A percentile compares a stretch with the other conserved stretches of the same genome.
Conservation (phyloP, 1,139 yeast genomes). For the Yamadazyma trypodendri region DNA sequence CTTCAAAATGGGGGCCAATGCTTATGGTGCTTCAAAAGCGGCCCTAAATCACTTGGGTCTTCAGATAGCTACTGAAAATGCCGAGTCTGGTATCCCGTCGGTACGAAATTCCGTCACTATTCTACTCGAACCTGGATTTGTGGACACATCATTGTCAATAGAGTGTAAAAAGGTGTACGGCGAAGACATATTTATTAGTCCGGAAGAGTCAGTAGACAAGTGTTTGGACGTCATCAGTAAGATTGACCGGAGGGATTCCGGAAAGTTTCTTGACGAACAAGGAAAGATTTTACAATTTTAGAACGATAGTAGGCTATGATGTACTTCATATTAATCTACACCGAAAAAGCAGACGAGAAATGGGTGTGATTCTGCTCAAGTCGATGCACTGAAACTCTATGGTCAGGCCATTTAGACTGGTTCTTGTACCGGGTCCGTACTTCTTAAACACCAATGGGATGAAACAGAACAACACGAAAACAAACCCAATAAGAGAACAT, state of each 20-base stretch:
- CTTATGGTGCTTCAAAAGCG: conserved; percentile 16
- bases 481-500: conserved; percentile 55
- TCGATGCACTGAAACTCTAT: no score
- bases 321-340: no score
- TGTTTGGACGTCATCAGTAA: conserved; percentile 1
- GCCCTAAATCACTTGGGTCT: conserved; percentile 13
- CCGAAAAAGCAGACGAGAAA: no score
- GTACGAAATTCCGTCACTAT: conserved; percentile 9
- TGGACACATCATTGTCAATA: conserved; percentile 11
- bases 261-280: conserved; percentile 5
- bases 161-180: conserved; percentile 4
- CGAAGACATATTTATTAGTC: conserved; percentile 3
- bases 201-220: conserved; percentile 3
- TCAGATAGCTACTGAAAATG: conserved; percentile 11
- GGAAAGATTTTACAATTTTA: conserved; percentile 3
- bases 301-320: no score
- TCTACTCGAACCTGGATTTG: conserved; percentile 13
- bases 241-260: conserved; percentile 3
- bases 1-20: conserved; percentile 7
- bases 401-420: no score
- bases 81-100: conserved; percentile 2
- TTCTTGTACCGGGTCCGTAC: neutral
- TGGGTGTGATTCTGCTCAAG: no score
- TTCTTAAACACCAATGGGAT: conserved; percentile 4
- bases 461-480: conserved; percentile 52